Percentiles rank a stretch among this genome's conserved stretches.
Conservation (phyloP, 2,329 filamentous ascomycete species). For the Neonectria coccinea region DNA sequence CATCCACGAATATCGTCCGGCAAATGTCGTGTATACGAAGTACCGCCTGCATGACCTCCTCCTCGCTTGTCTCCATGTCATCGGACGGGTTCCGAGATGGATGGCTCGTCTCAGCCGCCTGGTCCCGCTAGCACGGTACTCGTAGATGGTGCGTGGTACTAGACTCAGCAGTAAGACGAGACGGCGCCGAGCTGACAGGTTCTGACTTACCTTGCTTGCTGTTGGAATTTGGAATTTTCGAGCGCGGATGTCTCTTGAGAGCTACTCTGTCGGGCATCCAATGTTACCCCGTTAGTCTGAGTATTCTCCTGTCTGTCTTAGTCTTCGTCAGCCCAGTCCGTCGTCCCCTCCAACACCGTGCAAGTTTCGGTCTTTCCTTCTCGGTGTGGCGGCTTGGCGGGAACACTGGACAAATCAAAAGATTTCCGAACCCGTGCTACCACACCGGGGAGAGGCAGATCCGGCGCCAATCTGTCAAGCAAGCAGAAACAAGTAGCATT, state of each 20-base stretch:
- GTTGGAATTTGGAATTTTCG: no score
- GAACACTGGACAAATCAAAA: neutral
- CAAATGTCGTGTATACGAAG: neutral
- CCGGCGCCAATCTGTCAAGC: neutral
- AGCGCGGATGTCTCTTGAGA: no score
- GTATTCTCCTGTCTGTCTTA: neutral
- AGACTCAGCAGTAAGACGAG: no score
- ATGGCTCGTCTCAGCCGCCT: slow-evolving; percentile 4
- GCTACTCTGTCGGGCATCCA: no score
- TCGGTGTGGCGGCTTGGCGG: neutral
- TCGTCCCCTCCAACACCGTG: neutral
- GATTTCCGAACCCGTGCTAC: neutral
- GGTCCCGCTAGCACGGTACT: neutral
- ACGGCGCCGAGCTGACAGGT: no score
- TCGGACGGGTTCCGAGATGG: slow-evolving; percentile 24
- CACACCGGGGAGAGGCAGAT: neutral
- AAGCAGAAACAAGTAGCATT: neutral
- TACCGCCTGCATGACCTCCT: neutral
- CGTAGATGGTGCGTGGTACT: no score
- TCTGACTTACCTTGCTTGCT: no score
- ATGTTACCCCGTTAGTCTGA: no score
- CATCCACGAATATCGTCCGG: slow-evolving; percentile 16
- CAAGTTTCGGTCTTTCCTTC: neutral
- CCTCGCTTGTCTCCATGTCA: neutral
- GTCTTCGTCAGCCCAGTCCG: neutral